Evolutionary conservation across 75 land plant genomes (phyloP), one percentile per base, ranked within the genome.

Genomic region (Pinus taeda): DNA sequence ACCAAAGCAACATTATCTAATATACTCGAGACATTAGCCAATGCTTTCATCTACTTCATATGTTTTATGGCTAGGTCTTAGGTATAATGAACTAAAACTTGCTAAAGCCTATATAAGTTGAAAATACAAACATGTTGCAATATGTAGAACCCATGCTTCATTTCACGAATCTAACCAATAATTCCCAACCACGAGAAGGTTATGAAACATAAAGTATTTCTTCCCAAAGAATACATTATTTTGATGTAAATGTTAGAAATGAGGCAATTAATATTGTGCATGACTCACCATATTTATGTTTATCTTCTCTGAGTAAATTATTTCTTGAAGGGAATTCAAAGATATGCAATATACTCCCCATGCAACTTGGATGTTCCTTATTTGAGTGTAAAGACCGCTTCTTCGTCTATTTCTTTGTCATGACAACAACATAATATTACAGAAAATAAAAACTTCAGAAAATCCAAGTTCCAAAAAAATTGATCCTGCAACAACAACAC

Each of bases 261-360:
- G 15, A 66, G 33, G 33, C 22, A 3, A 17, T 36, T 7, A 30
- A 29, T 63, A 29, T 22, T 63, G 26, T 29, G 4, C 33, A 57
- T 26, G 36, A 70, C 37, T 37, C 77, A 67, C 79, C 45, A 62
- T n/a, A n/a, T n/a, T n/a, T n/a, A n/a, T n/a, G n/a, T n/a, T n/a
- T n/a, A n/a, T n/a, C n/a, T 72, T 83, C 89, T 24, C 82, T 57
- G 60, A 88, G 73, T 57, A 88, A 22, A 57, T 56, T 83, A 29
- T 37, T 75, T 21, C 81, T 72, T 18, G 72, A 59, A 8, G 76
- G 81, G 75, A 90, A 88, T 59, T 90, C 88, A 76, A 90, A 81
- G 5, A 90, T 73, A 33, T 75, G 84, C 57, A 88, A 78, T 26
- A 88, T 62, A 29, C 92, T 84, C 81, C 82, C 74, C 76, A 88